Base-by-base conservation (phyloP, 352 stramenopile species). In the Peronospora farinosa region DNA sequence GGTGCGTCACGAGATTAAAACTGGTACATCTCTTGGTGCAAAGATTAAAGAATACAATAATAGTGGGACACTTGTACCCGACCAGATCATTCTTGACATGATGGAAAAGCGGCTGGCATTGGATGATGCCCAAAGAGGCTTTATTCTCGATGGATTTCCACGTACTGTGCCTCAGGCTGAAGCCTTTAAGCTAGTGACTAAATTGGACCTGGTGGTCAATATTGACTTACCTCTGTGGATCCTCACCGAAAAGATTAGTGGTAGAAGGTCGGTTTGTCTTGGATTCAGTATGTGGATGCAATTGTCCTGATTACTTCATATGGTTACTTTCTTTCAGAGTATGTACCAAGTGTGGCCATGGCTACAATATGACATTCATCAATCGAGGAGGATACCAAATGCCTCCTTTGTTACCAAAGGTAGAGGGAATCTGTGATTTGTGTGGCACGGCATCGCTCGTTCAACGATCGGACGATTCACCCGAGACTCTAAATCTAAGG, bases 31-130 rank as follows among this genome's bases (percentile, higher is more conserved):
- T 7, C 68, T 96, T 7, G 82, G 84, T 13, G 66, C 51, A 8
- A 67, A 88, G 54, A 92, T 95, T 57, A 89, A 94, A 69, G 65
- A 76, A 39, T 95, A 84, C 78, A 93, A 82, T 50, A 76, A 91
- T 57, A 74, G 76, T 35, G 86, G 86, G 3, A 72, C 74, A 9
- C 67, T 96, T 2, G 84, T 96, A 31, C 86, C 86, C 3, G 86
- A 96, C 62, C 65, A 85, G 53, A 90, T 96, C 53, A 92, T 96
- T 53, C 54, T 94, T 15, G 81, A 89, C 43, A 95, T 96, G 84
- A 75, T 94, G 33, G 74, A 88, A 47, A 77, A 85, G 48, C 76
- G 85, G 2, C 55, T 96, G 15, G 63, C 70, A 30, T 51, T 78
- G 21, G 67, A 76, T 10, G 85, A 95, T 40, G 81, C 83, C 10